Evolutionary conservation across 2,329 filamentous ascomycete species (phyloP).

Genomic region (Phyllosticta ampelicida): DNA sequence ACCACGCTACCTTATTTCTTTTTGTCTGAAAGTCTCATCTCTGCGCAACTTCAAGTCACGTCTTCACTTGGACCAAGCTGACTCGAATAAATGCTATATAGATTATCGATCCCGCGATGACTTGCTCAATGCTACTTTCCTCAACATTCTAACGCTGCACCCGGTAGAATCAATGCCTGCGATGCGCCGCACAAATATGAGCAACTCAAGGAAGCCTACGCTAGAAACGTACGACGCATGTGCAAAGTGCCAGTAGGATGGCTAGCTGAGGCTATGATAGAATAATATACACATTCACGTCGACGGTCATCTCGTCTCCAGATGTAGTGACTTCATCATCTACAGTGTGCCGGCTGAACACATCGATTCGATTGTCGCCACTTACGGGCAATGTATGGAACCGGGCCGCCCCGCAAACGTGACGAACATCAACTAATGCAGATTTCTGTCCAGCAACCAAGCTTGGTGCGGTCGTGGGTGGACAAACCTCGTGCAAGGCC

Average conservation of each 20-base stretch:
- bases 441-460: slow-evolving; percentile 61
- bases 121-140: neutral
- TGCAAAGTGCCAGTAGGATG: slow-evolving; percentile 29
- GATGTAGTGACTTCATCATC: slow-evolving; percentile 95
- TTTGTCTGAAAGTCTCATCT: slow-evolving; percentile 61
- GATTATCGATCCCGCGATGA: neutral
- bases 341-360: slow-evolving; percentile 94
- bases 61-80: neutral
- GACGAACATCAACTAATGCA: slow-evolving; percentile 4
- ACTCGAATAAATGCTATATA: slow-evolving; percentile 16
- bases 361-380: slow-evolving; percentile 76
- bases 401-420: slow-evolving; percentile 13
- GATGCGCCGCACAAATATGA: slow-evolving; percentile 86
- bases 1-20: slow-evolving; percentile 93
- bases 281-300: slow-evolving; percentile 71
- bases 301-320: slow-evolving; percentile 92
- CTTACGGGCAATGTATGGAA: slow-evolving; percentile 81
- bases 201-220: slow-evolving; percentile 68
- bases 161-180: slow-evolving; percentile 79
- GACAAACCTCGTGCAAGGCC: slow-evolving; percentile 96
- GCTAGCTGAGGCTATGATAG: slow-evolving; percentile 47
- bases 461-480: slow-evolving; percentile 86
- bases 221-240: slow-evolving; percentile 63
- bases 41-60: neutral
- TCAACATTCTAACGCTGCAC: slow-evolving; percentile 15